Evolutionary conservation across 768 basidiomycete genomes (phyloP).

Genomic region (Pisolithus microcarpus): DNA sequence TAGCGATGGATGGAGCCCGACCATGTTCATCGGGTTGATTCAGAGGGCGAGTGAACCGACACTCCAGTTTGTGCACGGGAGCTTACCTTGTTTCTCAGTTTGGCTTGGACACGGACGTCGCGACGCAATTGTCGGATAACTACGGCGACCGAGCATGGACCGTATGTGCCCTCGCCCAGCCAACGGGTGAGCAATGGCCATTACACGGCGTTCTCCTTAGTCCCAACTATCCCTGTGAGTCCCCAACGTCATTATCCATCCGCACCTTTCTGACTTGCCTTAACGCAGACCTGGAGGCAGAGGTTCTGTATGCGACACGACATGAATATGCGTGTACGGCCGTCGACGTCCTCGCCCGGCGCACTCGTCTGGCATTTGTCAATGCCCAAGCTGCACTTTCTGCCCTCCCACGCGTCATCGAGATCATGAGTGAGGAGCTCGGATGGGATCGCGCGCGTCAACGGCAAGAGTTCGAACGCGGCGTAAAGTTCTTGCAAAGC

Average conservation of each 20-base stretch:
- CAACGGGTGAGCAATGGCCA: constrained; percentile 80
- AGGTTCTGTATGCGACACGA: constrained; percentile 81
- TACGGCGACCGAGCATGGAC: constrained; percentile 98
- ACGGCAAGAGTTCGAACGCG: constrained; percentile 48
- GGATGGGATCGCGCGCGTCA: constrained; percentile 63
- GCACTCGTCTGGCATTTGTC: constrained; percentile 90
- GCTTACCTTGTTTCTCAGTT: constrained; percentile 42
- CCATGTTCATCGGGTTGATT: constrained; percentile 95
- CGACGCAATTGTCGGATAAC: constrained; percentile 85
- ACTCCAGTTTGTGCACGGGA: not conserved
- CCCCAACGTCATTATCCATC: not conserved
- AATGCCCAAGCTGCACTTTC: constrained; percentile 81
- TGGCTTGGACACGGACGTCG: constrained; percentile 86
- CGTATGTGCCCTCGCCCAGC: constrained; percentile 72
- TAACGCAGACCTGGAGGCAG: constrained; percentile 74
- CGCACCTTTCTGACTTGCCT: not conserved
- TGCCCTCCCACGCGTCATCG: constrained; percentile 79
- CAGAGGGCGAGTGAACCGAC: constrained; percentile 57
- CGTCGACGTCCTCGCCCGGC: constrained; percentile 85
- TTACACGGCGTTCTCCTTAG: constrained; percentile 71
- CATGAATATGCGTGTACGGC: constrained; percentile 93
- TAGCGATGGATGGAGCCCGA: constrained; percentile 88
- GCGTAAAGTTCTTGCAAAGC: constrained; percentile 62
- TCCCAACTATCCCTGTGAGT: constrained; percentile 68
- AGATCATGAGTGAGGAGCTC: constrained; percentile 85